Evolutionary conservation across 257 asterid genomes (phyloP).

Genomic region (Solanum medicagineum): DNA sequence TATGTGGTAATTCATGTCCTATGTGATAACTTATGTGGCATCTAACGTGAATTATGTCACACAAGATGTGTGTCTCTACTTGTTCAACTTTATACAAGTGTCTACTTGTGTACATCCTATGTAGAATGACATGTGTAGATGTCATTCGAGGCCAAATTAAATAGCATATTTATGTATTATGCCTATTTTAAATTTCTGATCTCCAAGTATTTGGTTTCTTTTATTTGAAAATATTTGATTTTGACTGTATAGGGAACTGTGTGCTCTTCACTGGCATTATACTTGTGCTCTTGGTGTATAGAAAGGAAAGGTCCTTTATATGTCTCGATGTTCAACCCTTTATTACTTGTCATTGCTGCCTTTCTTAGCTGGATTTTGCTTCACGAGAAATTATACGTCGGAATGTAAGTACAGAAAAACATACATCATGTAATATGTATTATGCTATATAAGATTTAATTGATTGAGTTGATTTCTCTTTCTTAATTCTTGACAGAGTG

Average conservation of each 20-base stretch:
- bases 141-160: too few species aligned
- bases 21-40: too few species aligned
- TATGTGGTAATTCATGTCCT: too few species aligned
- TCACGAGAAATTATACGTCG: slow-evolving; percentile 39
- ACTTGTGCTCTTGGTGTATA: slow-evolving; percentile 63
- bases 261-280: slow-evolving; percentile 61
- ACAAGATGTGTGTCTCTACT: too few species aligned
- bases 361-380: slow-evolving; percentile 76
- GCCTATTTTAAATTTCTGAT: too few species aligned
- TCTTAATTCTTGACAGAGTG: slow-evolving; percentile 19
- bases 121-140: too few species aligned
- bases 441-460: not conserved
- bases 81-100: too few species aligned
- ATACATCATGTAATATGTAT: not conserved
- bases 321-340: slow-evolving; percentile 73
- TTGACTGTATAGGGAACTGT: slow-evolving; percentile 39
- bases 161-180: too few species aligned
- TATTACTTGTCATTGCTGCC: slow-evolving; percentile 72
- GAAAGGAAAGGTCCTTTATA: slow-evolving; percentile 71
- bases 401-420: slow-evolving; percentile 42
- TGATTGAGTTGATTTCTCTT: not conserved
- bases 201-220: not conserved
- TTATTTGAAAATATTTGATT: not conserved
- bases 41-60: too few species aligned
- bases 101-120: too few species aligned